Evolutionary conservation across 176 grass and related monocot genomes (phyloP).

Genomic region (Pontederia paniculata): DNA sequence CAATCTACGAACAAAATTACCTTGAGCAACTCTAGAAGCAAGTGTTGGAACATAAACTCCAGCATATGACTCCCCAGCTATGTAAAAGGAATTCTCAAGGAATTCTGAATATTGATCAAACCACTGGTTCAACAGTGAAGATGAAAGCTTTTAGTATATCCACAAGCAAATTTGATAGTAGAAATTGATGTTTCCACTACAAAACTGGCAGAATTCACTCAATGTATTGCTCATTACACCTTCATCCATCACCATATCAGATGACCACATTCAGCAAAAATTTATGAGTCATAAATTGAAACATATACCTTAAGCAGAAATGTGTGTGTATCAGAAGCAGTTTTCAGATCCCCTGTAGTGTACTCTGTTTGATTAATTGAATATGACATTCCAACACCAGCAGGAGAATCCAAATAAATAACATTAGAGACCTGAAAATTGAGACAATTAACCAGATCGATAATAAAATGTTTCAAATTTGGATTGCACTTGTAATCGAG

Average conservation of each 20-base stretch:
- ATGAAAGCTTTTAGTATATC: too few relatives aligned
- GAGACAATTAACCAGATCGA: constrained; percentile 1
- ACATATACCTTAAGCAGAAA: constrained; percentile 73
- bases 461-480: too few relatives aligned
- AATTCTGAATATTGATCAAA: constrained; percentile 83
- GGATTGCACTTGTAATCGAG: too few relatives aligned
- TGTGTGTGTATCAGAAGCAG: constrained; percentile 76
- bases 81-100: constrained; percentile 66
- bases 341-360: constrained; percentile 66
- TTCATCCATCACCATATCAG: too few relatives aligned
- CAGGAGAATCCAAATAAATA: constrained; percentile 93
- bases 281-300: neutral
- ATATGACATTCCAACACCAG: constrained; percentile 86
- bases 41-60: constrained; percentile 97
- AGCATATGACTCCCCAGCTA: constrained; percentile 85
- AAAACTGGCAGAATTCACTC: too few relatives aligned
- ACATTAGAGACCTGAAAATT: constrained; percentile 65
- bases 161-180: too few relatives aligned
- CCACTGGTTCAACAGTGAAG: constrained; percentile 44
- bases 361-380: constrained; percentile 60
- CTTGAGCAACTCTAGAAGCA: constrained; percentile 75
- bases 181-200: too few relatives aligned
- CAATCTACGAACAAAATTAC: constrained; percentile 13
- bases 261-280: too few relatives aligned
- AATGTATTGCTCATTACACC: too few relatives aligned